Percentiles rank a stretch among this genome's conserved stretches.
These are phyloP conservation scores for Mimosa bimucronata DNA, from an alignment of 306 rosid species.

Conservation along the genomic window DNA sequence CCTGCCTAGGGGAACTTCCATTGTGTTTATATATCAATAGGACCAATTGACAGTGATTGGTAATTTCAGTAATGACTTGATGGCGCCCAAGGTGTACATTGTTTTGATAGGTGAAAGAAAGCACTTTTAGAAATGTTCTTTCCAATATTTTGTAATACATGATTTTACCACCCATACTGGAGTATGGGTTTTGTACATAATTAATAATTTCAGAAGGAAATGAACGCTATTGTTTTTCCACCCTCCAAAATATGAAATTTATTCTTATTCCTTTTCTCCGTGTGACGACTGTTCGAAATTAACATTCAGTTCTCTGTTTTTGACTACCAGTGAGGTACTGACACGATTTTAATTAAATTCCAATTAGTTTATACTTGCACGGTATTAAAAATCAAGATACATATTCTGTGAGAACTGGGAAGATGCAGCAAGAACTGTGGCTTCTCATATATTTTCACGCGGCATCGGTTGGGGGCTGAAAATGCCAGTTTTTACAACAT, in stretches of 20 bases:
- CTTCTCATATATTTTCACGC: too few species aligned
- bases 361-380: neutral
- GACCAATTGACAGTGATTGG: conserved; percentile 46
- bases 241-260: conserved; percentile 2
- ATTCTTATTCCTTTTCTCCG: neutral
- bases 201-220: conserved; percentile 20
- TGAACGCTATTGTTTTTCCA: neutral
- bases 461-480: too few species aligned
- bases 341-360: conserved; percentile 4
- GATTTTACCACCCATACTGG: conserved; percentile 19
- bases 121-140: neutral
- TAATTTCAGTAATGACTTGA: conserved; percentile 52
- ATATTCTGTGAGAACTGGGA: too few species aligned
- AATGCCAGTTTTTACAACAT: too few species aligned
- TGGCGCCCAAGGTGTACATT: conserved; percentile 39
- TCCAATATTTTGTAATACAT: conserved; percentile 23
- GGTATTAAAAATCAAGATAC: too few species aligned
- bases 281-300: neutral
- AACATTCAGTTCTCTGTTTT: conserved; percentile 7
- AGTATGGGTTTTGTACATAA: conserved; percentile 34
- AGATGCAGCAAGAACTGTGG: too few species aligned
- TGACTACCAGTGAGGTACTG: neutral
- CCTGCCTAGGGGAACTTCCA: conserved; percentile 62
- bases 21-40: conserved; percentile 55
- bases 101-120: conserved; percentile 7